Evolutionary conservation across 768 basidiomycete species (phyloP).

Genomic region (Pisolithus albus): DNA sequence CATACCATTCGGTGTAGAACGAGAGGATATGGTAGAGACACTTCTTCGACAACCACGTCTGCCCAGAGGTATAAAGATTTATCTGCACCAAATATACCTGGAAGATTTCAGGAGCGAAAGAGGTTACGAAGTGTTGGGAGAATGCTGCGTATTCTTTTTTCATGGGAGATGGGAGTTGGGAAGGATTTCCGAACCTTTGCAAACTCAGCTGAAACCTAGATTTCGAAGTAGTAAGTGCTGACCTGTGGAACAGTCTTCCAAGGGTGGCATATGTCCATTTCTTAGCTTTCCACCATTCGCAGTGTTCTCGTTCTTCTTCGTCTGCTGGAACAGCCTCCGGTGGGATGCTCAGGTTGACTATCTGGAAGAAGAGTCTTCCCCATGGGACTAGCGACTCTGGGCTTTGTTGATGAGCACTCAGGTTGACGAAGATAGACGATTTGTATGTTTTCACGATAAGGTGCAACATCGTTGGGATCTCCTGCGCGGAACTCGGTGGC

Average conservation of each 20-base stretch:
- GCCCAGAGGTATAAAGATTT: conserved; percentile 65
- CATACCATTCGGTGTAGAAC: conserved; percentile 85
- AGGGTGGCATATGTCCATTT: conserved; percentile 89
- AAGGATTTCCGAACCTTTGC: conserved; percentile 74
- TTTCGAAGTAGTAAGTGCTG: neutral
- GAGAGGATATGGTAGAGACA: conserved; percentile 78
- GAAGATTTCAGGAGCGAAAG: conserved; percentile 83
- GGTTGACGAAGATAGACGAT: conserved; percentile 67
- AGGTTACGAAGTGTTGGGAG: conserved; percentile 67
- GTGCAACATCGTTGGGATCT: conserved; percentile 79
- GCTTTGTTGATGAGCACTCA: conserved; percentile 69
- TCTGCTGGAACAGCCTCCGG: conserved; percentile 59
- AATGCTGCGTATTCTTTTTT: conserved; percentile 64
- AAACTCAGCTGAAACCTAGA: conserved; percentile 4
- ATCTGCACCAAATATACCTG: conserved; percentile 63
- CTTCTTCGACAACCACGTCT: conserved; percentile 76
- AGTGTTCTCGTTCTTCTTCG: conserved; percentile 67
- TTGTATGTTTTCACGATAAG: conserved; percentile 85
- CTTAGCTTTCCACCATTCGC: conserved; percentile 88
- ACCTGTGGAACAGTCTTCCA: conserved; percentile 74
- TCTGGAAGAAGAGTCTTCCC: conserved; percentile 75
- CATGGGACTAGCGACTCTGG: conserved; percentile 76
- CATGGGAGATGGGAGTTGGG: conserved; percentile 71
- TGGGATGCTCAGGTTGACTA: conserved; percentile 69
- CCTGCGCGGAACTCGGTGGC: conserved; percentile 53